These are phyloP conservation scores for Fusarium sp. DNA, from an alignment of 2,329 filamentous ascomycete species.

Conservation along the genomic window DNA sequence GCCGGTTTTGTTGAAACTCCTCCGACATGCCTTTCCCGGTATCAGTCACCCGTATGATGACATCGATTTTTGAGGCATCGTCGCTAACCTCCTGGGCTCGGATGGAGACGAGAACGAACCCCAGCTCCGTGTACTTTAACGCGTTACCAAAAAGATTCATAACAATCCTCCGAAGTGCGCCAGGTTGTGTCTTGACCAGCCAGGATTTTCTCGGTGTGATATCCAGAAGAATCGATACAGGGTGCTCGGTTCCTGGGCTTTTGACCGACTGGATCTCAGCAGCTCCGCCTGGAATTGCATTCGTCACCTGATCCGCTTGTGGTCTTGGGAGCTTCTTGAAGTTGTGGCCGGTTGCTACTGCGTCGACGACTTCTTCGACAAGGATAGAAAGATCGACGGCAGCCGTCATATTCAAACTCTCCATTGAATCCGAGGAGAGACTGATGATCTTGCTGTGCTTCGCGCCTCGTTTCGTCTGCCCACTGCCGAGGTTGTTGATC, in stretches of 20 bases:
- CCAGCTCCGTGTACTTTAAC: constrained; percentile 67
- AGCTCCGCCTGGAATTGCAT: not conserved
- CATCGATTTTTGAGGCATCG: constrained; percentile 36
- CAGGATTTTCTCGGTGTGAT: constrained; percentile 57
- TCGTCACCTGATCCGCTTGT: constrained; percentile 6
- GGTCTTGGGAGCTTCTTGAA: constrained; percentile 43
- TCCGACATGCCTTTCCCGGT: constrained; percentile 71
- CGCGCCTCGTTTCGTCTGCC: constrained; percentile 36
- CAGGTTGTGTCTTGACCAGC: constrained; percentile 63
- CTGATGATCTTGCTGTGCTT: constrained; percentile 36
- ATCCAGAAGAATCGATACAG: constrained; percentile 60
- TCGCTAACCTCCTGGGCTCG: constrained; percentile 38
- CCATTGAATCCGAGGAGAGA: constrained; percentile 43
- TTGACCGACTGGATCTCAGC: constrained; percentile 7
- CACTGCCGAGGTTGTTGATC: constrained; percentile 49
- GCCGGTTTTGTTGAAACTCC: constrained; percentile 66
- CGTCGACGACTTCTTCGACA: constrained; percentile 53
- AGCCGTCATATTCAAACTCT: constrained; percentile 46
- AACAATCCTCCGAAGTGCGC: constrained; percentile 61
- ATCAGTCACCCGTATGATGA: constrained; percentile 63
- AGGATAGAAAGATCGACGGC: constrained; percentile 48
- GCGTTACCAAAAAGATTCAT: constrained; percentile 72
- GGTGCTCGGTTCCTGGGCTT: constrained; percentile 36
- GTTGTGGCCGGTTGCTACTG: constrained; percentile 50
- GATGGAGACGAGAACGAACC: constrained; percentile 57